These are phyloP conservation scores for Lathyrus oleraceus DNA, from an alignment of 306 rosid genomes.

Conservation along the genomic window DNA sequence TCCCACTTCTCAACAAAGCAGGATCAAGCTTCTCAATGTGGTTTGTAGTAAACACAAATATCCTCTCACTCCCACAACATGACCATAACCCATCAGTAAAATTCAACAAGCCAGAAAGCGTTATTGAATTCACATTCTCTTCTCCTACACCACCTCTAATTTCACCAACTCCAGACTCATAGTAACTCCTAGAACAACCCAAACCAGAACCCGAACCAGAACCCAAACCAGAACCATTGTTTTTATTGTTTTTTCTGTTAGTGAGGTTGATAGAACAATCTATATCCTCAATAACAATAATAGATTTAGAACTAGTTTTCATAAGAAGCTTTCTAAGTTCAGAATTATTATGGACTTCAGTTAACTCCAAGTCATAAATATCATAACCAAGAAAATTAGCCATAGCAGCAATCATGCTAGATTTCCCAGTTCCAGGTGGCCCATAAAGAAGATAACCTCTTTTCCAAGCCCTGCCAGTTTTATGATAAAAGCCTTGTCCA, in stretches of 20 bases:
- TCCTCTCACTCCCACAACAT: slow-evolving; percentile 96
- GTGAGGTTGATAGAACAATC: slow-evolving; percentile 80
- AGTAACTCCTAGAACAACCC: slow-evolving; percentile 29
- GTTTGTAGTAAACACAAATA: slow-evolving; percentile 87
- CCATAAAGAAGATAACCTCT: slow-evolving; percentile 89
- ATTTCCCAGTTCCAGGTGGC: slow-evolving; percentile 93
- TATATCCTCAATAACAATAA: slow-evolving; percentile 89
- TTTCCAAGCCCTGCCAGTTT: slow-evolving; percentile 93
- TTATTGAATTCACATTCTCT: slow-evolving; percentile 67
- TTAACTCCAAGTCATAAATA: slow-evolving; percentile 85
- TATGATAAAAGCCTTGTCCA: slow-evolving; percentile 81
- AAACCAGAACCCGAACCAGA: background rate
- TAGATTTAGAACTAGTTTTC: slow-evolving; percentile 90
- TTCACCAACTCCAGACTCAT: slow-evolving; percentile 39
- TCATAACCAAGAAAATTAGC: slow-evolving; percentile 87
- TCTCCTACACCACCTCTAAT: slow-evolving; percentile 45
- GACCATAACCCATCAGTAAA: slow-evolving; percentile 98
- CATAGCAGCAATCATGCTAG: slow-evolving; percentile 98
- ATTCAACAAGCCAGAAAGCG: slow-evolving; percentile 87
- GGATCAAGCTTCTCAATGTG: slow-evolving; percentile 97
- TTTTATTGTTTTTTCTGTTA: slow-evolving; percentile 48
- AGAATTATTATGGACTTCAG: slow-evolving; percentile 86
- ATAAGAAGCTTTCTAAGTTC: slow-evolving; percentile 82
- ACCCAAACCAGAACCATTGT: background rate
- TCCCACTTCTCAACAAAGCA: slow-evolving; percentile 84